Evolutionary conservation across 495 filamentous ascomycete genomes (phyloP).

Genomic region (Podospora fimiseda): DNA sequence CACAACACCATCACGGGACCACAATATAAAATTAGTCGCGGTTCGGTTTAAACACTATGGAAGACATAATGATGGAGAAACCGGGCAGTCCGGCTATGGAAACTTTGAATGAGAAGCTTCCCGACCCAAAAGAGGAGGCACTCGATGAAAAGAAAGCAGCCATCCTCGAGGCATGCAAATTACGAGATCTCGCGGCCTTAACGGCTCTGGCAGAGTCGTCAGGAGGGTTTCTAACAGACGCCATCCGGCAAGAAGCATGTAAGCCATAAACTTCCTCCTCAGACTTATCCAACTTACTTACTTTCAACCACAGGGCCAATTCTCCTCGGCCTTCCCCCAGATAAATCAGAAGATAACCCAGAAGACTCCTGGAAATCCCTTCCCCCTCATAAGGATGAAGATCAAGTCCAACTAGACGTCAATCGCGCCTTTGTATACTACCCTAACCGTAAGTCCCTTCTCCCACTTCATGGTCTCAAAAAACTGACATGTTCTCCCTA

Average conservation of each 20-base stretch:
- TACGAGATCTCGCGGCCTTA: conserved; percentile 56
- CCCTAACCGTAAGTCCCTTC: conserved; percentile 56
- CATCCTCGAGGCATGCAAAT: conserved; percentile 63
- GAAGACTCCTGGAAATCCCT: conserved; percentile 45
- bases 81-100: conserved; percentile 1
- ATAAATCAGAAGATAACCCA: conserved; percentile 5
- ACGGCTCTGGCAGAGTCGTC: conserved; percentile 60
- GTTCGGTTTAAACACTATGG: not conserved
- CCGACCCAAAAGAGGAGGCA: not conserved
- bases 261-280: conserved; percentile 35
- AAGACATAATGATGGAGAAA: not conserved
- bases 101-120: conserved; percentile 13
- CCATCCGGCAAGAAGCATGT: conserved; percentile 79
- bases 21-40: too few species aligned
- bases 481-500: conserved; percentile 9
- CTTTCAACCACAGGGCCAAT: conserved; percentile 62
- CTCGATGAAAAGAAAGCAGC: conserved; percentile 17
- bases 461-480: not conserved
- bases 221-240: conserved; percentile 74
- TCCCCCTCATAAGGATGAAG: conserved; percentile 70
- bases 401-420: conserved; percentile 85
- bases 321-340: conserved; percentile 53
- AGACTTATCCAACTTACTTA: conserved; percentile 2
- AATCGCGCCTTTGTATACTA: conserved; percentile 97
- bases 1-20: too few species aligned